Evolutionary conservation across 2,329 filamentous ascomycete genomes (phyloP), one percentile per base, ranked within the genome.

Genomic region (Pezicula carpinea): DNA sequence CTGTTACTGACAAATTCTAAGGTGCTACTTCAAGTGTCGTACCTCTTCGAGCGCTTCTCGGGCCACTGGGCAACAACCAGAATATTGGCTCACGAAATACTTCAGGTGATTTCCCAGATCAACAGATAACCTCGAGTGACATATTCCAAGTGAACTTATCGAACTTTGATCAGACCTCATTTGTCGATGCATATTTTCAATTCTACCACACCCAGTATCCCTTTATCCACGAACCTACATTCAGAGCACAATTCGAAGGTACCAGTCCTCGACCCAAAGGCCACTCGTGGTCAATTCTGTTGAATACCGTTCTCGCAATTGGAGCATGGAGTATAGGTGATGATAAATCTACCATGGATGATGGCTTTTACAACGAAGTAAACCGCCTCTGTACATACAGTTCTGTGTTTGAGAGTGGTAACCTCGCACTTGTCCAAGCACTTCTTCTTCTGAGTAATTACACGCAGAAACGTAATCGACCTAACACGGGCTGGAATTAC

Each of bases 401-500:
- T 26, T 40, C 38, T 32, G 64, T 67, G 36, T 60, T 75, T 4
- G 72, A 76, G 50, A 64, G 64, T 13, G 73, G 72, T 1, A 73
- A 69, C 34, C 52, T 75, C 10, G 66, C 67, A 3, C 58, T 72
- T 0, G 70, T 75, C 1, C 73, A 75, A 50, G 67, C 67, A 0
- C 59, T 76, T n/a, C 60, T 64, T 1, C 59, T 76, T 3, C 64
- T 66, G 43, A 68, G 67, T 0, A 75, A 76, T 42, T 76, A 76
- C 52, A 62, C 74, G 5, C 55, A 77, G 48, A 77, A 76, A 53
- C 64, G 69, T 15, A 70, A 77, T 46, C 65, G 71, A 13, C 73
- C 73, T 2, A 77, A 77, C 50, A 74, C 73, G 0, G 71, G 72
- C 0, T 76, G 74, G 58, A 76, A 74, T 51, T 74, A 73, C 44